phyloP scores from a whole-genome alignment of 805 yeast genomes.

The Metschnikowia dekortorum region DNA sequence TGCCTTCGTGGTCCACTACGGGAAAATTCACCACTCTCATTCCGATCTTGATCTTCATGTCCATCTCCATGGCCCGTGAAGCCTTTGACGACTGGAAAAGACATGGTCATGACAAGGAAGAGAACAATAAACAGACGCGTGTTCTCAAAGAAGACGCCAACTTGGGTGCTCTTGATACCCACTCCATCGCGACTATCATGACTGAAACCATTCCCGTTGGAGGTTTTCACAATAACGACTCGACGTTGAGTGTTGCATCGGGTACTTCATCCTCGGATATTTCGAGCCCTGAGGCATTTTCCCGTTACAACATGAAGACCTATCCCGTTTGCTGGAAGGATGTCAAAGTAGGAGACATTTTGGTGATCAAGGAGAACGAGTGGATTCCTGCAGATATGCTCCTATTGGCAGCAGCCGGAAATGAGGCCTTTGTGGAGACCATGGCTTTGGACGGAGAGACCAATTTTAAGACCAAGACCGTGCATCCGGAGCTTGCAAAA shows the following conservation, averaged over 20 bases:
- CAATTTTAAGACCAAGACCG: slow-evolving; percentile 69
- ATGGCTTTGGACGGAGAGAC: slow-evolving; percentile 99
- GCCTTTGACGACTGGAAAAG: slow-evolving; percentile 91
- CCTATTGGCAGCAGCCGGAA: slow-evolving; percentile 58
- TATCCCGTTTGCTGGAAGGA: slow-evolving; percentile 60
- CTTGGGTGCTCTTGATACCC: slow-evolving; percentile 29
- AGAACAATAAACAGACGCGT: slow-evolving; percentile 50
- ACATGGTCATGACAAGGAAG: slow-evolving; percentile 79
- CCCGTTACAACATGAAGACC: slow-evolving; percentile 31
- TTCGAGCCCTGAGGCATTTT: slow-evolving; percentile 7
- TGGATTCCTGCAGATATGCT: slow-evolving; percentile 93
- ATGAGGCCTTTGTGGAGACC: slow-evolving; percentile 79
- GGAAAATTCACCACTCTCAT: slow-evolving; percentile 92
- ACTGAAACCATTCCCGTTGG: slow-evolving; percentile 32
- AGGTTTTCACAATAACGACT: not conserved
- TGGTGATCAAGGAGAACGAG: slow-evolving; percentile 71
- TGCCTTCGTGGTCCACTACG: slow-evolving; percentile 96
- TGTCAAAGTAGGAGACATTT: slow-evolving; percentile 81
- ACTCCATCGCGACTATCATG: slow-evolving; percentile 34
- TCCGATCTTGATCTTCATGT: slow-evolving; percentile 80
- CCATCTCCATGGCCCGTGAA: slow-evolving; percentile 86
- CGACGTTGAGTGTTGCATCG: slow-evolving; percentile 1
- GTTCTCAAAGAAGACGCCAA: slow-evolving; percentile 30
- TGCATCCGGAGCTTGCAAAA: slow-evolving; percentile 61
- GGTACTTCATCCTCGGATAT: slow-evolving; percentile 3